Evolutionary conservation across 768 basidiomycete genomes (phyloP), one percentile per base, ranked within the genome.

Genomic region (Suillus brevipes): DNA sequence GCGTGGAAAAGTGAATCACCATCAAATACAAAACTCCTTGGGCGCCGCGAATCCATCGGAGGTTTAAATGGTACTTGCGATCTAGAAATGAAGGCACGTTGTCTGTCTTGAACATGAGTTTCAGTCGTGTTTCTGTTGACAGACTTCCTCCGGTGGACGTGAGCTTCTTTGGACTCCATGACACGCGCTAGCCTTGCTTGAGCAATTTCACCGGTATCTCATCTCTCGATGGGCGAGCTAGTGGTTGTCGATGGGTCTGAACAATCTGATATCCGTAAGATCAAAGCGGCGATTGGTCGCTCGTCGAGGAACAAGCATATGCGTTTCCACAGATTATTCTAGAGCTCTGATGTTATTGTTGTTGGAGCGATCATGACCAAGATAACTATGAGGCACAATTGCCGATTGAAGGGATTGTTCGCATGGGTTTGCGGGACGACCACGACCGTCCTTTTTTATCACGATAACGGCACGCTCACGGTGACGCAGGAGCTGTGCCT

Each of bases 381-480:
- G 58, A 59, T 59, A 59, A 59, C 58, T 31, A 38, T 20, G 28
- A 59, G 40, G 58, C 40, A 42, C 28, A 28, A 20, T 59, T 59
- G 40, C 58, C 58, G 40, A 59, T 59, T 59, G 38, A 42, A 42
- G 58, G 18, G 40, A 28, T 55, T 31, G 18, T 59, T 59, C 58
- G 40, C 58, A 59, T 59, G 58, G 58, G 58, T 28, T 28, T 25
- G 37, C 18, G 25, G 38, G 25, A 42, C 25, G 40, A 42, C 58
- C 25, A 18, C 38, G 40, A 43, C 40, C 38, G 25, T 59, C 40
- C 62, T 38, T 42, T 55, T 58, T 64, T 63, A 64, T 63, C 64
- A 40, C 10, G 64, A 64, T 64, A 64, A 64, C 64, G 60, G 47
- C 28, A 63, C 12, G 13, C 55, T 47, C n/a, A 62, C 37, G 43